Conservation (phyloP, 495 filamentous ascomycete species). For the Penicillium herquei region DNA sequence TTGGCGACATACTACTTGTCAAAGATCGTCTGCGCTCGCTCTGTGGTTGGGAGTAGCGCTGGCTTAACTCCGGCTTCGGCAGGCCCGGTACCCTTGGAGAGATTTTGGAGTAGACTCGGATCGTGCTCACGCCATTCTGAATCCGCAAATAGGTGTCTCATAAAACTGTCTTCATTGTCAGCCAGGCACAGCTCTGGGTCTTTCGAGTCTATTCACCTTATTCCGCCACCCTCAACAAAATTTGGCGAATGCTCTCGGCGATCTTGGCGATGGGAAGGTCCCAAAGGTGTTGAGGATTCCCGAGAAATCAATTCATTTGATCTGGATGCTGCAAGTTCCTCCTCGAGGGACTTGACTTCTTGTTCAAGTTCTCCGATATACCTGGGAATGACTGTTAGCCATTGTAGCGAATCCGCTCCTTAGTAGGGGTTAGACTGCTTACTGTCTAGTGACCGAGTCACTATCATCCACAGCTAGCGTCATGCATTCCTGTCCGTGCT, state of each 20-base stretch:
- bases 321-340: background rate
- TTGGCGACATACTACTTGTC: constrained; percentile 25
- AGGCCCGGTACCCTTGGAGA: constrained; percentile 16
- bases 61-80: constrained; percentile 19
- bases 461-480: constrained; percentile 19
- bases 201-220: constrained; percentile 11
- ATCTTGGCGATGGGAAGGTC: background rate
- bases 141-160: constrained; percentile 25
- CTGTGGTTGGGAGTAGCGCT: constrained; percentile 14
- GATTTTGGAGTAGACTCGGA: constrained; percentile 20
- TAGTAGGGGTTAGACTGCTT: background rate
- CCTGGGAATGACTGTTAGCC: constrained; percentile 3
- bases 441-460: constrained; percentile 21
- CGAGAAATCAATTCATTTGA: background rate
- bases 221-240: constrained; percentile 24
- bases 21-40: constrained; percentile 17
- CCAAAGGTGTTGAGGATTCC: background rate
- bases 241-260: constrained; percentile 13
- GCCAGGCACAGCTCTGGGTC: background rate
- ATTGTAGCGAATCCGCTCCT: background rate
- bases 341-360: constrained; percentile 12
- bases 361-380: constrained; percentile 26
- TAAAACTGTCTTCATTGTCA: constrained; percentile 15
- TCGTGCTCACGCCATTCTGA: constrained; percentile 27
- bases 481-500: constrained; percentile 20